Percentiles rank a stretch among this genome's conserved stretches.
Conservation (phyloP, 2,329 filamentous ascomycete species). For the Aspergillus sojae region DNA sequence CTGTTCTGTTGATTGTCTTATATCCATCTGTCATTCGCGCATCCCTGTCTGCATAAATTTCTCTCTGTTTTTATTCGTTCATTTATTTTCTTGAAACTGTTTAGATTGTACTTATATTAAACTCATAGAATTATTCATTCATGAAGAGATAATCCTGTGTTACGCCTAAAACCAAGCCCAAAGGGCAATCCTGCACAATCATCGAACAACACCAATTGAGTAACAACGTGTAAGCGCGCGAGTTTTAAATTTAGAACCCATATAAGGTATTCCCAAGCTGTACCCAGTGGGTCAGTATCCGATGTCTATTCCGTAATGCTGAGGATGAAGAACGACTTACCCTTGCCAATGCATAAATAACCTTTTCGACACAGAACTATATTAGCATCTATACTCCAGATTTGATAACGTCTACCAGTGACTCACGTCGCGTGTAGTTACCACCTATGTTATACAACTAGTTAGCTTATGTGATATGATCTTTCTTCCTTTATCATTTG, state of each 20-base stretch:
- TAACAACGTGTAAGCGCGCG: too few relatives aligned
- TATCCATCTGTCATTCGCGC: not conserved
- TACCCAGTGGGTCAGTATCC: not conserved
- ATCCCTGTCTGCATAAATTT: not conserved
- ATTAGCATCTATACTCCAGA: not conserved
- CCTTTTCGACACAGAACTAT: conserved; percentile 7
- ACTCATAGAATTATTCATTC: conserved; percentile 2
- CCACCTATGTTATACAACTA: conserved; percentile 6
- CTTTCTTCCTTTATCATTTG: not conserved
- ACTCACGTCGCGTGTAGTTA: conserved; percentile 23
- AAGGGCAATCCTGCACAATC: not conserved
- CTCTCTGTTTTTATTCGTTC: too few relatives aligned
- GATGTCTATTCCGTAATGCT: not conserved
- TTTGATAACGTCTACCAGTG: not conserved
- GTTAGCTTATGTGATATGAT: not conserved
- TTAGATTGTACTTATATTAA: not conserved
- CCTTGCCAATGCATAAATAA: conserved; percentile 17
- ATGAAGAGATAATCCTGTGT: not conserved
- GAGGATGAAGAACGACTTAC: conserved; percentile 9
- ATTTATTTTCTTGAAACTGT: not conserved
- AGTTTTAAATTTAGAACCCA: conserved; percentile 5
- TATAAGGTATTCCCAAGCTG: conserved; percentile 23
- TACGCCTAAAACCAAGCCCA: not conserved
- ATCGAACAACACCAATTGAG: too few relatives aligned
- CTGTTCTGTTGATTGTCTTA: not conserved